These are phyloP conservation scores for Hypericum perforatum DNA, from an alignment of 345 rosid species.

Conservation along the genomic window DNA sequence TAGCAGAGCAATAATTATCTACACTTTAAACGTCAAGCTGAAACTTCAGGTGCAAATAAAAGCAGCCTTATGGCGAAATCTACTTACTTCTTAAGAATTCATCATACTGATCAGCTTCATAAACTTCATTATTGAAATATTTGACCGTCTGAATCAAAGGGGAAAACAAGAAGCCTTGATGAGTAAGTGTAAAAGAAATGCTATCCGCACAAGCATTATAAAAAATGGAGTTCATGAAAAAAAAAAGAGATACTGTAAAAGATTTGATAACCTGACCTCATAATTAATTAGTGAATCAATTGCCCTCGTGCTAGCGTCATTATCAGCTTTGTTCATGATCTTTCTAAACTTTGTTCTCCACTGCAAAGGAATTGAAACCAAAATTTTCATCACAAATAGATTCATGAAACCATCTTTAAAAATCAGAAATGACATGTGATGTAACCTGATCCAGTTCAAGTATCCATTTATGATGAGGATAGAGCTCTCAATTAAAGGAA, in stretches of 20 bases:
- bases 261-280: slow-evolving; percentile 45
- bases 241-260: background rate
- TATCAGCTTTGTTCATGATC: slow-evolving; percentile 98
- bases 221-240: background rate
- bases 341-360: slow-evolving; percentile 98
- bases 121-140: slow-evolving; percentile 88
- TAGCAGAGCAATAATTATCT: too few species aligned
- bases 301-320: slow-evolving; percentile 90
- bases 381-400: background rate
- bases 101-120: slow-evolving; percentile 79
- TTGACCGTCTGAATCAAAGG: slow-evolving; percentile 68
- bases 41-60: background rate
- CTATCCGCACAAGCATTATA: slow-evolving; percentile 3
- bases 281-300: slow-evolving; percentile 95
- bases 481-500: too few species aligned
- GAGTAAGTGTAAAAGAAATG: slow-evolving; percentile 3
- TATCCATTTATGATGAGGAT: too few species aligned
- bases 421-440: too few species aligned
- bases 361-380: slow-evolving; percentile 27
- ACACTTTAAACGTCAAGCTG: background rate
- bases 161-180: background rate
- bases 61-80: background rate
- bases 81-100: slow-evolving; percentile 84
- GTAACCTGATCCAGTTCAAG: too few species aligned
- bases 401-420: too few species aligned